Evolutionary conservation across 1,284 basidiomycete species (phyloP), one percentile per base, ranked within the genome.

Genomic region (Microbotryum intermedium): DNA sequence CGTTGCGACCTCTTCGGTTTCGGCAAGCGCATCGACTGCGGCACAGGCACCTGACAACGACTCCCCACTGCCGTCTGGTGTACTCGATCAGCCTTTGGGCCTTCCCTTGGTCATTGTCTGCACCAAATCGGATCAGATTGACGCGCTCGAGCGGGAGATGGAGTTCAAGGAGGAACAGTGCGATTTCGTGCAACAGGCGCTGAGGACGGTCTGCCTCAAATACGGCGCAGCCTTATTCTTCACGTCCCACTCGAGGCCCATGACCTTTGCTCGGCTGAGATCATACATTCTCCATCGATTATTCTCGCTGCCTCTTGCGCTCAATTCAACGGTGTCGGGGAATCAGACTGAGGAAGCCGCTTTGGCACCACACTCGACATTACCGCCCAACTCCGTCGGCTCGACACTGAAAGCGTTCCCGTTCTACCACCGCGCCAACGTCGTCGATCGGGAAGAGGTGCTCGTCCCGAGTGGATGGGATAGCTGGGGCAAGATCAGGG

Each of bases 381-480:
- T 39, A 39, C 34, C 34, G 34, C 34, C 18, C 34, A 39, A 18
- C 34, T 11, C 34, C 34, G 34, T 39, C 34, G 34, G 34, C 34
- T 39, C 34, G 29, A 57, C 29, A 47, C 81, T 83, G 48, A 87
- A 88, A 64, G 82, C 85, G 0, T 95, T 95, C 75, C 85, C 88
- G 0, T 97, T 97, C 76, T 76, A 80, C 4, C 83, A 90, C 61
- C 86, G 87, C 63, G 86, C 94, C 0, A 97, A 95, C 72, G 87
- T 90, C 0, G 79, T 97, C 28, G 94, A 98, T 72, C 82, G 92
- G 34, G 92, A 97, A 70, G 85, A 84, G 9, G 87, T 98, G 52
- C 81, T 95, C 51, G 85, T 98, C 1, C 95, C 94, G 1, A 81
- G 88, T 1, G 95, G 94, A 3, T 98, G 94, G 95, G 94, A 98